Conservation (phyloP, 768 basidiomycete species). For the Suillus americanus region DNA sequence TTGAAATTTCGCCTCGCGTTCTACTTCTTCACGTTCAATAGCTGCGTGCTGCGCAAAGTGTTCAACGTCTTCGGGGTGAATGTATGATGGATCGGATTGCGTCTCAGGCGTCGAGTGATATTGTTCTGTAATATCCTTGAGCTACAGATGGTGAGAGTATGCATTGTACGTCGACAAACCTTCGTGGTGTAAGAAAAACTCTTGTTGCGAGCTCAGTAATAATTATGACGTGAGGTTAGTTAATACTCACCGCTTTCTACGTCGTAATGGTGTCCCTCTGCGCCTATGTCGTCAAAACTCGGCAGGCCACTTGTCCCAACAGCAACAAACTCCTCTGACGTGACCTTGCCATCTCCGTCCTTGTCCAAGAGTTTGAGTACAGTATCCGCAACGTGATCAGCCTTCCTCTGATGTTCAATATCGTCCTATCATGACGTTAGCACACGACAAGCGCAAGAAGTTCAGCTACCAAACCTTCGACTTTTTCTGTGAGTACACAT, state of each 20-base stretch:
- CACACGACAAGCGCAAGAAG: neutral
- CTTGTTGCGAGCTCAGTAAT: conserved; percentile 33
- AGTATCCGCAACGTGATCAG: conserved; percentile 69
- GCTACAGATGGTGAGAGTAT: neutral
- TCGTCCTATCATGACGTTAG: conserved; percentile 51
- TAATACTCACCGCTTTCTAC: conserved; percentile 76
- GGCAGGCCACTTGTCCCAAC: conserved; percentile 78
- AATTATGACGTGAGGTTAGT: neutral
- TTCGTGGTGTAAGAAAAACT: conserved; percentile 98
- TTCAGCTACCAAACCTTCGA: conserved; percentile 49
- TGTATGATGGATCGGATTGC: conserved; percentile 94
- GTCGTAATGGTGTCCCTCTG: conserved; percentile 93
- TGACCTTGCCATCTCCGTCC: conserved; percentile 68
- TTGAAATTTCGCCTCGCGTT: conserved; percentile 80
- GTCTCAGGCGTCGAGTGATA: conserved; percentile 97
- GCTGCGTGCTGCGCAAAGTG: conserved; percentile 88
- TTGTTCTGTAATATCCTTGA: conserved; percentile 51
- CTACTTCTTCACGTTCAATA: conserved; percentile 84
- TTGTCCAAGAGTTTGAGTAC: conserved; percentile 74
- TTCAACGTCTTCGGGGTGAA: conserved; percentile 88
- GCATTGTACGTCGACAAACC: conserved; percentile 43
- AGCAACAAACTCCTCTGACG: conserved; percentile 67
- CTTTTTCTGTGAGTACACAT: conserved; percentile 82
- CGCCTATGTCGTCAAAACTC: conserved; percentile 80
- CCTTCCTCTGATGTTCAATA: conserved; percentile 77